Evolutionary conservation across 352 stramenopile genomes (phyloP).

Genomic region (Halophytophthora polymorphica): DNA sequence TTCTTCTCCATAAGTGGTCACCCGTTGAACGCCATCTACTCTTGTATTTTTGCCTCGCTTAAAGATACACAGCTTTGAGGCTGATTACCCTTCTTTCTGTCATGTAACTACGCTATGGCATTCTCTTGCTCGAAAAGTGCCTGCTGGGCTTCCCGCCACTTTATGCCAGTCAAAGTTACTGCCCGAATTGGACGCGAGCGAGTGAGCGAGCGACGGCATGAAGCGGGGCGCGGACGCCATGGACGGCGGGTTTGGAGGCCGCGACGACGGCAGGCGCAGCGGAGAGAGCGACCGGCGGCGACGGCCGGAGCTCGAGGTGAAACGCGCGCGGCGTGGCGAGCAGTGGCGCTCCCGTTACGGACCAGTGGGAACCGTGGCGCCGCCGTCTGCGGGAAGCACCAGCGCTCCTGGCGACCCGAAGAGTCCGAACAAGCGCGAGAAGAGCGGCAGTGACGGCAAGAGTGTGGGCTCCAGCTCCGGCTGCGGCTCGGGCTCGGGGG

Average conservation of each 20-base stretch:
- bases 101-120: too few relatives aligned
- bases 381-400: too few relatives aligned
- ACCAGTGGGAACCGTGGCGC: background rate
- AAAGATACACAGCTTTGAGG: too few relatives aligned
- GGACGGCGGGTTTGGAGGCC: background rate
- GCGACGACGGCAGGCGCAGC: background rate
- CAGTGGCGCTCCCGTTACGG: background rate
- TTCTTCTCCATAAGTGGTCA: too few relatives aligned
- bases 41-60: too few relatives aligned
- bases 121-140: too few relatives aligned
- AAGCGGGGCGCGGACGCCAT: slow-evolving; percentile 21
- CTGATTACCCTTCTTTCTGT: too few relatives aligned
- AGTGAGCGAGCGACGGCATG: slow-evolving; percentile 7
- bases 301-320: slow-evolving; percentile 3
- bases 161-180: too few relatives aligned
- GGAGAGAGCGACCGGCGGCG: background rate
- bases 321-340: slow-evolving; percentile 17
- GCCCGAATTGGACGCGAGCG: too few relatives aligned
- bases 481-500: background rate
- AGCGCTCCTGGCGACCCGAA: too few relatives aligned
- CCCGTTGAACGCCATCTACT: too few relatives aligned
- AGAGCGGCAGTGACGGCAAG: background rate
- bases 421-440: too few relatives aligned
- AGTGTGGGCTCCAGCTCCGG: background rate
- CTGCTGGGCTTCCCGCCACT: slow-evolving; percentile 26